Evolutionary conservation across 2,329 filamentous ascomycete genomes (phyloP).

Genomic region (Alternaria panax): DNA sequence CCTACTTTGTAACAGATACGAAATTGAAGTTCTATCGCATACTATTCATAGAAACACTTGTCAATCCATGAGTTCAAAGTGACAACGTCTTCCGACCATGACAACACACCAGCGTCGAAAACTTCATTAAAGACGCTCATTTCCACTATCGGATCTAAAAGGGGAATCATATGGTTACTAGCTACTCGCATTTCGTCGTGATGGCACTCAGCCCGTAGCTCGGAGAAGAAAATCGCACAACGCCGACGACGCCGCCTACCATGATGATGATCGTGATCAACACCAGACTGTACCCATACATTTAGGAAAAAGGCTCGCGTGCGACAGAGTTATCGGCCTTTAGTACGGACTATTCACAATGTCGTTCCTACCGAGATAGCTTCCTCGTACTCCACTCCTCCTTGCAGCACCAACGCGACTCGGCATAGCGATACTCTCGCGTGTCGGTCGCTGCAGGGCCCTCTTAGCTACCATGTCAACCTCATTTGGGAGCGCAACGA

Average conservation of each 20-base stretch:
- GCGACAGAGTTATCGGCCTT: background rate
- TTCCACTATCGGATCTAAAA: background rate
- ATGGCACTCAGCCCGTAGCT: background rate
- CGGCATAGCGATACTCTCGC: slow-evolving; percentile 84
- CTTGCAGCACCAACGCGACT: slow-evolving; percentile 56
- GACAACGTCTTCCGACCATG: background rate
- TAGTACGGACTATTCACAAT: slow-evolving; percentile 78
- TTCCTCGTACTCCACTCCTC: slow-evolving; percentile 58
- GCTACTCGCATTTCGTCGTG: slow-evolving; percentile 1
- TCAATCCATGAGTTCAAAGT: background rate
- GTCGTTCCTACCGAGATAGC: slow-evolving; percentile 80
- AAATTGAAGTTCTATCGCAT: no score
- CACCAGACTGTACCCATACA: background rate
- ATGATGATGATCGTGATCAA: background rate
- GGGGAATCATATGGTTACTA: slow-evolving; percentile 2
- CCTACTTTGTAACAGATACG: no score
- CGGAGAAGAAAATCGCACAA: background rate
- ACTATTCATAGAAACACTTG: no score
- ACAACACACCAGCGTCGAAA: background rate
- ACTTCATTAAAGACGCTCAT: background rate
- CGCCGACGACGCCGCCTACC: background rate
- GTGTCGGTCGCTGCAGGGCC: slow-evolving; percentile 83
- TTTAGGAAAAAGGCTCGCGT: background rate
- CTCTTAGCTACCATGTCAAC: slow-evolving; percentile 96
- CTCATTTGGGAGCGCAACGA: slow-evolving; percentile 94